Evolutionary conservation across 257 asterid genomes (phyloP).

Genomic region (Penstemon eatonii): DNA sequence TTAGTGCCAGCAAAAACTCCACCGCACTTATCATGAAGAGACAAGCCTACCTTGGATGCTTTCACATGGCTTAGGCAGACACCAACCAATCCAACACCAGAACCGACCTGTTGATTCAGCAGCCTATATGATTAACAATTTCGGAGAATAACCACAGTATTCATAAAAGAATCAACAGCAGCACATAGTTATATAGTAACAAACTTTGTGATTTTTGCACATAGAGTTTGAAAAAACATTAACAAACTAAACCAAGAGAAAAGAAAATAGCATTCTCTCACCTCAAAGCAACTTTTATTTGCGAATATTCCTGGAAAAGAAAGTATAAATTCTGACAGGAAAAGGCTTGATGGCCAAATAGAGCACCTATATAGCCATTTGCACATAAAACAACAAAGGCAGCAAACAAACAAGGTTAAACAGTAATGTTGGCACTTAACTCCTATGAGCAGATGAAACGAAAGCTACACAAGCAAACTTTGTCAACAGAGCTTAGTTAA

Average conservation of each 20-base stretch:
- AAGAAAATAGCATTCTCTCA: slow-evolving; percentile 34
- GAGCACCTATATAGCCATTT: slow-evolving; percentile 63
- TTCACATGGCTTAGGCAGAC: slow-evolving; percentile 72
- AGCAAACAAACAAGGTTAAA: slow-evolving; percentile 10
- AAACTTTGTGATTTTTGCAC: not conserved
- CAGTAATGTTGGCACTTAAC: not conserved
- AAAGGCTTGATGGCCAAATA: slow-evolving; percentile 94
- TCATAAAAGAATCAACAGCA: not conserved
- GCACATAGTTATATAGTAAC: not conserved
- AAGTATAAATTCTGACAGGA: slow-evolving; percentile 89
- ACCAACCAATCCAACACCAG: slow-evolving; percentile 94
- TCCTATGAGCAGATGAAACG: not conserved
- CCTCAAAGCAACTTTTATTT: slow-evolving; percentile 89
- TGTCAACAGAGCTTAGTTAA: not conserved
- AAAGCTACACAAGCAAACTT: not conserved
- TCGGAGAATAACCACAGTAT: not conserved
- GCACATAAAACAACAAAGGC: slow-evolving; percentile 13
- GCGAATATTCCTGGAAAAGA: slow-evolving; percentile 77
- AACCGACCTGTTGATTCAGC: slow-evolving; percentile 63
- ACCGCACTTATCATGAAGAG: not conserved
- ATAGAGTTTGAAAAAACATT: slow-evolving; percentile 8
- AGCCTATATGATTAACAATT: slow-evolving; percentile 11
- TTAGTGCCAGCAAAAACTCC: not conserved
- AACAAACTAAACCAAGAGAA: slow-evolving; percentile 8
- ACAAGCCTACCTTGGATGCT: slow-evolving; percentile 66